Percentiles rank a stretch among this genome's conserved stretches.
phyloP scores from a whole-genome alignment of 805 yeast species.

The Saccharomycopsis fibuligera region DNA sequence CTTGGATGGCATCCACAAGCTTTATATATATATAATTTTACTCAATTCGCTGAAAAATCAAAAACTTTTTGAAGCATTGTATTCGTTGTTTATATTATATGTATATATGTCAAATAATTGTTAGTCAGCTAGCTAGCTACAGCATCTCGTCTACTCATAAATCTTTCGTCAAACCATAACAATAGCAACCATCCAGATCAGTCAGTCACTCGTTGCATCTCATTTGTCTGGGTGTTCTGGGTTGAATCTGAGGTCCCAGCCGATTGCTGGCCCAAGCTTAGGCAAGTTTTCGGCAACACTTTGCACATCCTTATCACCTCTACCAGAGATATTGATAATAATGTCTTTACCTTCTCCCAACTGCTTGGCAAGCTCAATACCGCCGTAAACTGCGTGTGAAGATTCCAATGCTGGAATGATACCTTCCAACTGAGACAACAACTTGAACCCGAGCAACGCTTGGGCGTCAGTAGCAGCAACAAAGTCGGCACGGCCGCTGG shows the following conservation, averaged over 20 bases:
- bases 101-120: no score
- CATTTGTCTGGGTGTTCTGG: conserved; percentile 20
- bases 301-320: conserved; percentile 99
- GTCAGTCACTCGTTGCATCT: no score
- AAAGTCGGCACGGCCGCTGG: conserved; percentile 86
- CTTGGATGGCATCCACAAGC: no score
- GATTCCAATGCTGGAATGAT: conserved; percentile 98
- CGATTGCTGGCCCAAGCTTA: conserved; percentile 79
- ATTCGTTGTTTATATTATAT: no score
- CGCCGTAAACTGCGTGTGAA: conserved; percentile 94
- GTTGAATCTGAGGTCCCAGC: conserved; percentile 93
- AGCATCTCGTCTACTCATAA: no score
- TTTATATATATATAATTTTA: no score
- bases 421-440: conserved; percentile 90
- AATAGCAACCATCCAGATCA: no score
- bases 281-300: conserved; percentile 95
- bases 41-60: no score
- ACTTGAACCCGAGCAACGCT: conserved; percentile 84
- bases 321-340: conserved; percentile 88
- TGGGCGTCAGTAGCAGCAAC: conserved; percentile 93
- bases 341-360: conserved; percentile 74
- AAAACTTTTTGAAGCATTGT: no score
- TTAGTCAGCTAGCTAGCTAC: no score
- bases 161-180: no score
- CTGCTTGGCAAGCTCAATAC: conserved; percentile 77